Evolutionary conservation across 208 protist genomes (phyloP), one percentile per base, ranked within the genome.

Genomic region (Phytomonas sp.): DNA sequence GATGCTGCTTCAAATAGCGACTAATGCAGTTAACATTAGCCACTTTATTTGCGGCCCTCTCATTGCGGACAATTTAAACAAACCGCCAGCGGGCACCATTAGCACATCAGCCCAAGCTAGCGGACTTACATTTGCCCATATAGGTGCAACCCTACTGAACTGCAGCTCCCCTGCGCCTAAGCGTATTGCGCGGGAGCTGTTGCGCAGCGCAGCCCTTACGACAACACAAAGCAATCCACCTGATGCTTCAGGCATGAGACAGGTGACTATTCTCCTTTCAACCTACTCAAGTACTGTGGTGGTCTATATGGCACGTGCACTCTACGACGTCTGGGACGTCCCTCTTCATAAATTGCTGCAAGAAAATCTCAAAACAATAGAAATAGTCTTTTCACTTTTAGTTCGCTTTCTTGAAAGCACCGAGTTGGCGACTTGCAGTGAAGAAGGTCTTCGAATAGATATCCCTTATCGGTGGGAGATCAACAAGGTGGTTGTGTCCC

Each of bases 1-100:
- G 26, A 96, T 96, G 91, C 87, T 96, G 61, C 70, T 96, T n/a
- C 91, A 96, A 70, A 81, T 96, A 53, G 91, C 87, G 32, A 73
- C 78, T 30, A 87, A 84, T 7, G 81, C 75, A 15, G 30, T 72
- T 29, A 67, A 51, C 26, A 59, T 56, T 40, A 43, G 33, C 11
- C 62, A 46, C 68, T 67, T 26, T 56, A 56, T 26, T 56, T 56
- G 46, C 2, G 20, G 46, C 4, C 46, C 20, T 56, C 23, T 64
- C 32, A 37, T 23, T 26, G 20, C 31, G 33, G 60, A 32, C 60
- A 37, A 2, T 31, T 34, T 33, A n/a, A 40, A 29, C 29, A 40
- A 34, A 46, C 15, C 37, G n/a, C n/a, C 37, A 46, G 37, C 36
- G 8, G n/a, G 37, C 26, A 30, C 51, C 28, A 62, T 36, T 60